These are phyloP conservation scores for Haematococcus sp. DNA, from an alignment of 139 green algal species.

Conservation along the genomic window DNA sequence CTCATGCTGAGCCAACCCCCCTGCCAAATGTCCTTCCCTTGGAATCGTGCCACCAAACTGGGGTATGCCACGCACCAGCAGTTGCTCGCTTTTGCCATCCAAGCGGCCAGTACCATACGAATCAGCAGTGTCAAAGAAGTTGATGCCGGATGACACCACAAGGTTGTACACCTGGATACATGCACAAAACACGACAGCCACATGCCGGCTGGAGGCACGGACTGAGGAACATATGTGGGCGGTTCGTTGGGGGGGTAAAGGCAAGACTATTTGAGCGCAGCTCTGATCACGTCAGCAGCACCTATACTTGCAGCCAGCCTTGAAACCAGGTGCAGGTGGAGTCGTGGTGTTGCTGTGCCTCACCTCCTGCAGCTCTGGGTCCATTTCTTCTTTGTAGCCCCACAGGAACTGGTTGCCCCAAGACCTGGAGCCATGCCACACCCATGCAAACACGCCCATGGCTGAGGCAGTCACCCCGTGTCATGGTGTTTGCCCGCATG, in stretches of 20 bases:
- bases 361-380: slow-evolving; percentile 79
- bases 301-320: too few species aligned
- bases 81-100: slow-evolving; percentile 52
- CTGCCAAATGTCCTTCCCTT: too few species aligned
- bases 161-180: slow-evolving; percentile 79
- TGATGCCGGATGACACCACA: slow-evolving; percentile 69
- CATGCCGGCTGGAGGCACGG: background rate
- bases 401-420: slow-evolving; percentile 84
- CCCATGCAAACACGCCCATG: too few species aligned
- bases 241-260: too few species aligned
- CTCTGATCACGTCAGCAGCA: too few species aligned
- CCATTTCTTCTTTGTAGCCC: slow-evolving; percentile 83
- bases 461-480: too few species aligned
- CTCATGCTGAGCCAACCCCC: too few species aligned
- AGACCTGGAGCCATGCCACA: slow-evolving; percentile 1
- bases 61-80: slow-evolving; percentile 30
- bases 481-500: too few species aligned
- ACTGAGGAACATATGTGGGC: too few species aligned
- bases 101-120: slow-evolving; percentile 71
- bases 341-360: background rate
- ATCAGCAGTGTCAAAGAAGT: slow-evolving; percentile 81
- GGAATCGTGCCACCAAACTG: background rate
- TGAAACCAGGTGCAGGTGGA: too few species aligned
- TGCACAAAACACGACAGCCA: background rate
- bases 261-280: too few species aligned